Percentiles rank a stretch among this genome's conserved stretches.
phyloP scores from a whole-genome alignment of 2,329 filamentous ascomycete species.

The Dichotomopilus funicola region DNA sequence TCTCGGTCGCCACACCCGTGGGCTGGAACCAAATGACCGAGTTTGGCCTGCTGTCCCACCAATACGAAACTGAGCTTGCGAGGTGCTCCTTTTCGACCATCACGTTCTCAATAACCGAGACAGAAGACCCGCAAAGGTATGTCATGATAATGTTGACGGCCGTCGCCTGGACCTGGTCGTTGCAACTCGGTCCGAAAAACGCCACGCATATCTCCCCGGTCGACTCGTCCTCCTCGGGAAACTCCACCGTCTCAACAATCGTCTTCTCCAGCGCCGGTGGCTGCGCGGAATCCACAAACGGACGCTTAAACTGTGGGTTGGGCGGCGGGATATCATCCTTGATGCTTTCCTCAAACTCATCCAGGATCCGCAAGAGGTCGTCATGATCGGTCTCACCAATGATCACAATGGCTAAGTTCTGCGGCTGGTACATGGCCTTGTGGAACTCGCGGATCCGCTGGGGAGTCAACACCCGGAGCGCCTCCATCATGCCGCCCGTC shows the following conservation, averaged over 20 bases:
- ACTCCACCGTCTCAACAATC: slow-evolving; percentile 71
- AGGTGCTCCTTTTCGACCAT: slow-evolving; percentile 91
- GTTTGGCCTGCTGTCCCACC: slow-evolving; percentile 71
- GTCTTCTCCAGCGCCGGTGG: slow-evolving; percentile 67
- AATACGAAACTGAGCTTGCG: slow-evolving; percentile 76
- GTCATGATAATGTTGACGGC: slow-evolving; percentile 75
- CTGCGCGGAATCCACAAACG: slow-evolving; percentile 84
- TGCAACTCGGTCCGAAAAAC: slow-evolving; percentile 81
- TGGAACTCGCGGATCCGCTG: slow-evolving; percentile 94
- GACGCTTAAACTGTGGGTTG: slow-evolving; percentile 70
- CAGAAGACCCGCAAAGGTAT: slow-evolving; percentile 89
- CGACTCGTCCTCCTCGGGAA: slow-evolving; percentile 94
- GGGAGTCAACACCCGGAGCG: slow-evolving; percentile 75
- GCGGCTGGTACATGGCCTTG: slow-evolving; percentile 94
- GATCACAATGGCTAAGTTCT: slow-evolving; percentile 84
- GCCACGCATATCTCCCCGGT: slow-evolving; percentile 80
- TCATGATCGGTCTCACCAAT: slow-evolving; percentile 86
- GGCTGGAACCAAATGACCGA: slow-evolving; percentile 81
- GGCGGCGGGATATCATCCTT: slow-evolving; percentile 71
- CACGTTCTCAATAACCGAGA: slow-evolving; percentile 83
- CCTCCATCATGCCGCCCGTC: slow-evolving; percentile 95
- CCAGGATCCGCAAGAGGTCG: slow-evolving; percentile 72
- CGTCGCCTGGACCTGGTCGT: slow-evolving; percentile 58
- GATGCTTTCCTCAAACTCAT: slow-evolving; percentile 83
- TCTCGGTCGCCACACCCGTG: slow-evolving; percentile 79